phyloP scores from a whole-genome alignment of 805 yeast genomes.

The Candida pseudofarinosa region DNA sequence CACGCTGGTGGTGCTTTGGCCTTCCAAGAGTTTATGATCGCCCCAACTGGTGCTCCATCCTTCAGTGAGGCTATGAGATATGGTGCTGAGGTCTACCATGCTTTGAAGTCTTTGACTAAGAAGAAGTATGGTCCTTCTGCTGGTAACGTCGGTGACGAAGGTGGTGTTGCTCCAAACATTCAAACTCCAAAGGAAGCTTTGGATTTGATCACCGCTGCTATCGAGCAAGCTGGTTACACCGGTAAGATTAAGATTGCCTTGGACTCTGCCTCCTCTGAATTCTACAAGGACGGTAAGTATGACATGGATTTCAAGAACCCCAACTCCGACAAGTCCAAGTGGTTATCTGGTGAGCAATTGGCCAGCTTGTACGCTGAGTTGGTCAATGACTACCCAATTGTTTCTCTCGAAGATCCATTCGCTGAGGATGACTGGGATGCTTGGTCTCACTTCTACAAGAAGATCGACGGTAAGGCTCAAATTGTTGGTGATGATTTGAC shows the following conservation, averaged over 20 bases:
- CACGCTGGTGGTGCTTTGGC: conserved; percentile 99
- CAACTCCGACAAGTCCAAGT: conserved; percentile 80
- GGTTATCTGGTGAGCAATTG: conserved; percentile 86
- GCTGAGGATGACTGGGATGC: conserved; percentile 99
- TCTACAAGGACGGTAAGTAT: conserved; percentile 94
- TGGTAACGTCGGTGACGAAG: conserved; percentile 99
- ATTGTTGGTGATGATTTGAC: conserved; percentile 98
- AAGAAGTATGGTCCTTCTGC: conserved; percentile 96
- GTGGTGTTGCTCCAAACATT: conserved; percentile 99
- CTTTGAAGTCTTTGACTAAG: conserved; percentile 87
- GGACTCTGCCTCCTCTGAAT: conserved; percentile 97
- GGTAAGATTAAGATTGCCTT: conserved; percentile 90
- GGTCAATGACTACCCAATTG: conserved; percentile 91
- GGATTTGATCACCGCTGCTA: conserved; percentile 87
- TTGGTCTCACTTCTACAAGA: conserved; percentile 83
- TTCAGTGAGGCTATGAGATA: conserved; percentile 96
- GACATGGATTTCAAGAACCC: conserved; percentile 99
- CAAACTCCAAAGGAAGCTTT: conserved; percentile 95
- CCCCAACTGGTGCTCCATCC: conserved; percentile 84
- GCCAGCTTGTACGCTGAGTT: conserved; percentile 79
- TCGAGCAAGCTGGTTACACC: conserved; percentile 90
- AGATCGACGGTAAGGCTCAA: conserved; percentile 68
- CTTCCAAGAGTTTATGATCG: conserved; percentile 99
- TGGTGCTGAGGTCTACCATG: conserved; percentile 98
- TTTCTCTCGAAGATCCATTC: conserved; percentile 97